phyloP scores from a whole-genome alignment of 208 protist species.

The Herpetomonas tarakana region DNA sequence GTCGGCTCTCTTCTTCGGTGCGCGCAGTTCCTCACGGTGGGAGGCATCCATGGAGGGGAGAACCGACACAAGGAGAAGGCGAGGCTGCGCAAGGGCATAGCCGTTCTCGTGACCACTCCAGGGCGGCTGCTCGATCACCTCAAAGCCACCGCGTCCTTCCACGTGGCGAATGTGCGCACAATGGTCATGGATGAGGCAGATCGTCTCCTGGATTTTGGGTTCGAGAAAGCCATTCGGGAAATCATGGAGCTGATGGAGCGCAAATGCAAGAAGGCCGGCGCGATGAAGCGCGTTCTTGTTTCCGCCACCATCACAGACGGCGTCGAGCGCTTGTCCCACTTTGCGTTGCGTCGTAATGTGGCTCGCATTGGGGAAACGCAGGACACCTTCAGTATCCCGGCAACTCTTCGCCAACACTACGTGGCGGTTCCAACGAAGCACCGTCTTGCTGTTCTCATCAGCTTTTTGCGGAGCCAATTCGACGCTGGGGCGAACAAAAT shows the following conservation, averaged over 20 bases:
- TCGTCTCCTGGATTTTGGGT: constrained; percentile 99
- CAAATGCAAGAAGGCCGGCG: constrained; percentile 75
- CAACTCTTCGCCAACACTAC: constrained; percentile 73
- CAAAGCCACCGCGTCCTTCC: constrained; percentile 66
- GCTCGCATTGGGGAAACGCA: constrained; percentile 55
- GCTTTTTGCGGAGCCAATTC: constrained; percentile 80
- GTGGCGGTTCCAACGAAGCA: constrained; percentile 72
- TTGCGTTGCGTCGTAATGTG: constrained; percentile 75
- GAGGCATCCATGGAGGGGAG: constrained; percentile 72
- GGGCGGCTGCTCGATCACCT: constrained; percentile 90
- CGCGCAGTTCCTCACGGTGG: constrained; percentile 85
- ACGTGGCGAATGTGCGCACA: constrained; percentile 63
- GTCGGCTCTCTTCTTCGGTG: constrained; percentile 62
- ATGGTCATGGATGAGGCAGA: constrained; percentile 98
- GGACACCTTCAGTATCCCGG: constrained; percentile 74
- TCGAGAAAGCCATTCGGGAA: constrained; percentile 96
- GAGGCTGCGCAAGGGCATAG: constrained; percentile 77
- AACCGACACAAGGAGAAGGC: constrained; percentile 89
- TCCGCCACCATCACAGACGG: constrained; percentile 94
- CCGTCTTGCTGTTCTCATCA: constrained; percentile 95
- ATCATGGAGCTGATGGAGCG: constrained; percentile 92
- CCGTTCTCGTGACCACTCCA: constrained; percentile 80
- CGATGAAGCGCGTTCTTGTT: constrained; percentile 96
- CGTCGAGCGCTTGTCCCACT: constrained; percentile 86
- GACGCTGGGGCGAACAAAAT: constrained; percentile 94